A percentile compares a stretch with the other conserved stretches of the same genome.
Evolutionary conservation across 805 yeast genomes (phyloP).

Genomic region (Gaillardinia entomophila): DNA sequence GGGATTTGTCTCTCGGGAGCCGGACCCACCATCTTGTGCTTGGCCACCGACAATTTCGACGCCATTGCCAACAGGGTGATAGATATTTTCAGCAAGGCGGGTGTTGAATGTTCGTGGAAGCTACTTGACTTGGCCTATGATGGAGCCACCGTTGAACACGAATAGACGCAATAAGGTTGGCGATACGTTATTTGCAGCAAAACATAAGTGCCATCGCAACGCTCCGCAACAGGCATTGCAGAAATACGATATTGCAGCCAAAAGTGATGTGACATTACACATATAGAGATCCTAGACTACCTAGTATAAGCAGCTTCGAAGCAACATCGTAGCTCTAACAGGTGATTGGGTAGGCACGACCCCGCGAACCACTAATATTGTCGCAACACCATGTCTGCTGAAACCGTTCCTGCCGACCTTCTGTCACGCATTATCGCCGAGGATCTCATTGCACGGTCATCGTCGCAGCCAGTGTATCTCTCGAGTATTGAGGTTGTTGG

Average conservation of each 20-base stretch:
- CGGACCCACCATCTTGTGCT: conserved; percentile 92
- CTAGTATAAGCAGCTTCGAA: too few species aligned
- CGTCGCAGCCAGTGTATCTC: conserved; percentile 30
- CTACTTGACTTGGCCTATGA: conserved; percentile 81
- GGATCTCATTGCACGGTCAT: conserved; percentile 23
- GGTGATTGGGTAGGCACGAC: too few species aligned
- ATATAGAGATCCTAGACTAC: too few species aligned
- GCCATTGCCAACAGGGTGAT: conserved; percentile 74
- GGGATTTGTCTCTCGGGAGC: conserved; percentile 98
- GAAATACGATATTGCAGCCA: too few species aligned
- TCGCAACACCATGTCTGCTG: not conserved
- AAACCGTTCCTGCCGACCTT: not conserved
- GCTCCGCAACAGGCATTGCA: too few species aligned
- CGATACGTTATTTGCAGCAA: too few species aligned
- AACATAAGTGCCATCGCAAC: too few species aligned
- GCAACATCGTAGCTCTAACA: too few species aligned
- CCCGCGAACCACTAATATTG: not conserved
- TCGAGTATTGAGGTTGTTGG: conserved; percentile 34
- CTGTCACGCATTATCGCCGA: conserved; percentile 17
- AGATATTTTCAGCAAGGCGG: conserved; percentile 56
- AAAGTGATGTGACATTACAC: too few species aligned
- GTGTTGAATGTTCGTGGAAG: conserved; percentile 75
- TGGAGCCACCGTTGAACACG: conserved; percentile 59
- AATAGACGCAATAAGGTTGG: not conserved
- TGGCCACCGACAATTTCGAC: conserved; percentile 87